Conservation (phyloP, 257 asterid species). For the Solanum infundibuliforme region DNA sequence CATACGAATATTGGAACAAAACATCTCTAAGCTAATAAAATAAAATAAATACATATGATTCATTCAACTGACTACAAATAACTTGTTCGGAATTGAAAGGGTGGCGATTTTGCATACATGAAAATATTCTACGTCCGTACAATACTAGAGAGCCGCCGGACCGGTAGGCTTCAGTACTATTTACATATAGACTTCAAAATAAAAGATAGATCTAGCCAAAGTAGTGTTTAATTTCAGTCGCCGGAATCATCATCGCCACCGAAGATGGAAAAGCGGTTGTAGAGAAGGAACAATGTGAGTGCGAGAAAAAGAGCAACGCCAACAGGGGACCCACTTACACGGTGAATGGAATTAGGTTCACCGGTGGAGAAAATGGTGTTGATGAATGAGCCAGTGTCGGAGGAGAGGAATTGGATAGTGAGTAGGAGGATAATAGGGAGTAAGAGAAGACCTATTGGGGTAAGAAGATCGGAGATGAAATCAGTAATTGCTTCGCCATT, state of each 20-base stretch:
- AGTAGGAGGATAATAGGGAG: constrained; percentile 74
- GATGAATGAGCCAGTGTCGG: constrained; percentile 66
- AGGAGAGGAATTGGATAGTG: constrained; percentile 70
- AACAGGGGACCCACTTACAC: constrained; percentile 80
- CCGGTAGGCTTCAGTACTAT: neutral
- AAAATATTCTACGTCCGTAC: neutral
- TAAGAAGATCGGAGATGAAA: constrained; percentile 66
- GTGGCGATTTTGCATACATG: no score
- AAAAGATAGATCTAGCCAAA: neutral
- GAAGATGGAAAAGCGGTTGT: constrained; percentile 56
- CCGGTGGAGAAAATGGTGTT: constrained; percentile 48
- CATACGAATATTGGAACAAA: neutral
- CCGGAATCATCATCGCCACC: constrained; percentile 80
- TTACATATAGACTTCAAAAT: neutral
- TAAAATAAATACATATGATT: no score
- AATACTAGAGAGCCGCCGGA: neutral
- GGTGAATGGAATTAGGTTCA: constrained; percentile 69
- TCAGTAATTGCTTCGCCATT: constrained; percentile 78
- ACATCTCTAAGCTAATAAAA: no score
- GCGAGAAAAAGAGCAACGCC: constrained; percentile 67
- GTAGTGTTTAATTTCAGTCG: constrained; percentile 13
- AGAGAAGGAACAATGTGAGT: constrained; percentile 59
- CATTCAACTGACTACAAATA: no score
- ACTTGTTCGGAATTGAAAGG: neutral
- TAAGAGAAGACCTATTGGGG: constrained; percentile 68